Evolutionary conservation across 139 green algal genomes (phyloP).

Genomic region (Tetraselmis striata): DNA sequence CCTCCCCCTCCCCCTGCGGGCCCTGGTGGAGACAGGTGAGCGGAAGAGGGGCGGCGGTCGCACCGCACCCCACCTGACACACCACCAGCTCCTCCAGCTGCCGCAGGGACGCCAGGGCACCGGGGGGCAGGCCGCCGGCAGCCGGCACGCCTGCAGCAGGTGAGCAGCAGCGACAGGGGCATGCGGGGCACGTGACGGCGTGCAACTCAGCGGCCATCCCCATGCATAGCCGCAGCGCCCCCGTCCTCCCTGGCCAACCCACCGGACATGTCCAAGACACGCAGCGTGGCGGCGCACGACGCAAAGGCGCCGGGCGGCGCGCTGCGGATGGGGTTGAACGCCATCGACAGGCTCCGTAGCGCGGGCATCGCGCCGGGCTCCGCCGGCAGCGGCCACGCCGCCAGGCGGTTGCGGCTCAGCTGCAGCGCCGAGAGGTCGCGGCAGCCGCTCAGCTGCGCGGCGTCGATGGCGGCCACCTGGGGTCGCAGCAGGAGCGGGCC

Average conservation of each 20-base stretch:
- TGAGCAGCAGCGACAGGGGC: too few relatives aligned
- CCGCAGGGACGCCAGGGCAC: not conserved
- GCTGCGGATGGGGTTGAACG: slow-evolving; percentile 14
- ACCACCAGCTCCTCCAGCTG: slow-evolving; percentile 19
- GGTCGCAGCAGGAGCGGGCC: too few relatives aligned
- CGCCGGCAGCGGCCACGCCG: slow-evolving; percentile 26
- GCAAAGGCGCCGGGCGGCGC: slow-evolving; percentile 16
- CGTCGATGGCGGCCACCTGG: not conserved
- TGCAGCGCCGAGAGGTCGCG: slow-evolving; percentile 13
- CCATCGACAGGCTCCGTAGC: slow-evolving; percentile 26
- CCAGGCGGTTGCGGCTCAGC: slow-evolving; percentile 22
- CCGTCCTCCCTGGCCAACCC: too few relatives aligned
- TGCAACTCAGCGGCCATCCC: too few relatives aligned
- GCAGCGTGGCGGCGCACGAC: slow-evolving; percentile 21
- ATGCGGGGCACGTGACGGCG: too few relatives aligned
- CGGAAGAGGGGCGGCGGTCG: not conserved
- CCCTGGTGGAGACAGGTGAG: too few relatives aligned
- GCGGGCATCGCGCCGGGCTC: slow-evolving; percentile 1
- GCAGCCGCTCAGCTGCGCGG: not conserved
- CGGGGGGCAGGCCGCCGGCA: not conserved
- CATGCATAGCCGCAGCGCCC: too few relatives aligned
- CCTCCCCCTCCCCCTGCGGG: too few relatives aligned
- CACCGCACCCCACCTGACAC: not conserved
- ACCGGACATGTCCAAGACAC: slow-evolving; percentile 34
- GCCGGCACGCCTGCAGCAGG: slow-evolving; percentile 18